These are phyloP conservation scores for Ophiostoma perfectum DNA, from an alignment of 2,329 filamentous ascomycete genomes.

Conservation along the genomic window DNA sequence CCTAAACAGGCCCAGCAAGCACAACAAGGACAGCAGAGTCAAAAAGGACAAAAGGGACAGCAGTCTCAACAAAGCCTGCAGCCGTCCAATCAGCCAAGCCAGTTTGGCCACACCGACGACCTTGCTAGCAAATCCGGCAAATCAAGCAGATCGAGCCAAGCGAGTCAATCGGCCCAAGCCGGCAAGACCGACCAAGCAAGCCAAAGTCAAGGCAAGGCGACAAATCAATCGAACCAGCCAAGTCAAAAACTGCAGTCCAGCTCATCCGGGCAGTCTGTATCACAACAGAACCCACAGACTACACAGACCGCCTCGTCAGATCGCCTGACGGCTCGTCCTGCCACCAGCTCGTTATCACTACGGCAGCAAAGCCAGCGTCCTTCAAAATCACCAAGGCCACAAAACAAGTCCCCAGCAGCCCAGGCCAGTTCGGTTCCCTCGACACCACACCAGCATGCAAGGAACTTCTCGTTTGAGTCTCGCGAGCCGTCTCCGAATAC, in stretches of 20 bases:
- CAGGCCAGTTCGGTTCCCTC: slow-evolving; percentile 89
- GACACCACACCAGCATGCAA: slow-evolving; percentile 82
- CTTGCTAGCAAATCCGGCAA: background rate
- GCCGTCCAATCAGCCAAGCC: background rate
- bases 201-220: background rate
- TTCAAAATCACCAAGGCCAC: slow-evolving; percentile 30
- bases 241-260: background rate
- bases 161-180: background rate
- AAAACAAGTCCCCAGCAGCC: slow-evolving; percentile 31
- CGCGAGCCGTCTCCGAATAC: slow-evolving; percentile 73
- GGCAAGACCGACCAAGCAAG: background rate
- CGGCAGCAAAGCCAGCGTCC: slow-evolving; percentile 30
- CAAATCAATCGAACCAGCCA: background rate
- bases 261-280: background rate
- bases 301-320: slow-evolving; percentile 18
- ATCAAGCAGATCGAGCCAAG: background rate
- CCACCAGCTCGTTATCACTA: slow-evolving; percentile 18
- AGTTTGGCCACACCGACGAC: background rate
- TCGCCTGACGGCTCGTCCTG: slow-evolving; percentile 14
- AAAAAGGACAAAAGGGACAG: slow-evolving; percentile 15
- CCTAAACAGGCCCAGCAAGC: slow-evolving; percentile 18
- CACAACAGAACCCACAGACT: slow-evolving; percentile 14
- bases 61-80: background rate
- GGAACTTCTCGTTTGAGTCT: slow-evolving; percentile 75
- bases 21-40: slow-evolving; percentile 14